A percentile compares a stretch with the other conserved stretches of the same genome.
Evolutionary conservation across 345 rosid genomes (phyloP).

Genomic region (Streptanthus diversifolius): DNA sequence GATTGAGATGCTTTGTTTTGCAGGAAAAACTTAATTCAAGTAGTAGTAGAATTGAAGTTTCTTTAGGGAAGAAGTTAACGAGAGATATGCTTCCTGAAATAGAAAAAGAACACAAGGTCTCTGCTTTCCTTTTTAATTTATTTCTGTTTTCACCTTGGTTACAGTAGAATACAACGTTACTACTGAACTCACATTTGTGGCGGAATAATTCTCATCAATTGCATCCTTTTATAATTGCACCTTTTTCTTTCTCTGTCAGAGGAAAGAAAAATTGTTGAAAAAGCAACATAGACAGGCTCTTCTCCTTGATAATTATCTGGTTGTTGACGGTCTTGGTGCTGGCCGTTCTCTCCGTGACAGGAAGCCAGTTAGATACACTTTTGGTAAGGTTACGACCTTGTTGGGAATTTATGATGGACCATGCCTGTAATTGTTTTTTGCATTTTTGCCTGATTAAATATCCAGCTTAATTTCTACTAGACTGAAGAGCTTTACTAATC

Average conservation of each 20-base stretch:
- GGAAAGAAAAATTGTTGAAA: constrained; percentile 41
- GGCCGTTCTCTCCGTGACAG: constrained; percentile 98
- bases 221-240: not conserved
- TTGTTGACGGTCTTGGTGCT: constrained; percentile 72
- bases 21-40: constrained; percentile 90
- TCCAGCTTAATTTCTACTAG: not conserved
- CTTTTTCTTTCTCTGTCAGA: constrained; percentile 19
- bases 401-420: constrained; percentile 1
- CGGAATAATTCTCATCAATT: not conserved
- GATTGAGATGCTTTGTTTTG: constrained; percentile 24
- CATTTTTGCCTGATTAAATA: not conserved
- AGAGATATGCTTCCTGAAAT: constrained; percentile 96
- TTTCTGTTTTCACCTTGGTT: constrained; percentile 2
- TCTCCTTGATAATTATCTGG: constrained; percentile 79
- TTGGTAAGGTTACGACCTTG: constrained; percentile 54
- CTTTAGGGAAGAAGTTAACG: constrained; percentile 84
- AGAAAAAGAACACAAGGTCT: constrained; percentile 93
- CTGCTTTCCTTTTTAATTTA: not conserved
- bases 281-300: constrained; percentile 96
- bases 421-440: not conserved
- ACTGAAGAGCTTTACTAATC: not conserved
- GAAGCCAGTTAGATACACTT: constrained; percentile 94
- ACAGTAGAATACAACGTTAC: not conserved
- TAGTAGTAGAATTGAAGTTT: constrained; percentile 82
- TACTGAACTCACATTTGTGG: not conserved